A percentile compares a stretch with the other conserved stretches of the same genome.
Conservation (phyloP, 169 alveolate species). For the Plasmodium blacklocki region DNA sequence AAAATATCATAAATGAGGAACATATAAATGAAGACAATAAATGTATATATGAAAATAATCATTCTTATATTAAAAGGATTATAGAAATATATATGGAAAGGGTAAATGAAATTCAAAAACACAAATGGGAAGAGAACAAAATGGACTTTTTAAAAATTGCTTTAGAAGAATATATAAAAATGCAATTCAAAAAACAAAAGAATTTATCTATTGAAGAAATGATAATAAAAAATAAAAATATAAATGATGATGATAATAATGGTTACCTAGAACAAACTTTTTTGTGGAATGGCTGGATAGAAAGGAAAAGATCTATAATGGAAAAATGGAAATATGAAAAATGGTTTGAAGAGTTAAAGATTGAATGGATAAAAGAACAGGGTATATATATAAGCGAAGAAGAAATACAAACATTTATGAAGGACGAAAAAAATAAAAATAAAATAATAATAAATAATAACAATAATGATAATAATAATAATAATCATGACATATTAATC, state of each 20-base stretch:
- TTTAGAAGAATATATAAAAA: neutral
- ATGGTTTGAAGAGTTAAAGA: neutral
- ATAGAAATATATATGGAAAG: slow-evolving; percentile 1
- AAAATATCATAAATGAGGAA: neutral
- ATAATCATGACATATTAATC: too few relatives aligned
- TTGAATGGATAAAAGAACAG: slow-evolving; percentile 4
- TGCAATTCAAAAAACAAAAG: neutral
- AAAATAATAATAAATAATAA: too few relatives aligned
- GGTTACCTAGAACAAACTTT: too few relatives aligned
- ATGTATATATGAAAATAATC: neutral
- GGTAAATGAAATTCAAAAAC: neutral
- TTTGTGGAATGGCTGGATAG: too few relatives aligned
- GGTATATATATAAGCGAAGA: neutral
- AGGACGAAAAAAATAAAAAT: neutral
- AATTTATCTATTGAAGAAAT: neutral
- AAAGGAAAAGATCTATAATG: too few relatives aligned
- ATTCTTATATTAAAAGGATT: neutral
- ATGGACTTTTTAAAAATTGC: neutral
- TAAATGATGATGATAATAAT: neutral
- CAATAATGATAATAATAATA: too few relatives aligned
- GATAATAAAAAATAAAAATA: neutral
- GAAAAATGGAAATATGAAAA: neutral
- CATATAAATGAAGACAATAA: neutral
- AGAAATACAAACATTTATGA: neutral
- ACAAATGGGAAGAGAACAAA: slow-evolving; percentile 6